These are phyloP conservation scores for Hymenotorrendiella dingleyae DNA, from an alignment of 2,329 filamentous ascomycete genomes.

Conservation along the genomic window DNA sequence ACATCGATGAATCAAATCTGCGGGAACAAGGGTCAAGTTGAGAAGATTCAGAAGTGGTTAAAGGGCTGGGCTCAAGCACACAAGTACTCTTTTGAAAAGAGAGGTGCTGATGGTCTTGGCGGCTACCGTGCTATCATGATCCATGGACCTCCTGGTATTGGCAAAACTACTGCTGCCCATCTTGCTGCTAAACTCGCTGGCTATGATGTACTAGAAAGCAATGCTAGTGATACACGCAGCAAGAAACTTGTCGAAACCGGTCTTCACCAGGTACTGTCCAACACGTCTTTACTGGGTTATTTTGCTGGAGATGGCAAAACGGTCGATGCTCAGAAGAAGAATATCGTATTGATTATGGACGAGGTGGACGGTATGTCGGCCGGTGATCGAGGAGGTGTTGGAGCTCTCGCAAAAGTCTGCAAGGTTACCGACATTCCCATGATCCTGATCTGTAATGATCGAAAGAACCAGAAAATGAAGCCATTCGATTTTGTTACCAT, in stretches of 20 bases:
- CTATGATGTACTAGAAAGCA: conserved; percentile 89
- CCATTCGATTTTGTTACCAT: conserved; percentile 84
- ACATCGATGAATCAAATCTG: conserved; percentile 82
- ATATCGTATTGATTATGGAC: conserved; percentile 95
- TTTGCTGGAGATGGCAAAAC: conserved; percentile 80
- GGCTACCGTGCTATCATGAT: conserved; percentile 86
- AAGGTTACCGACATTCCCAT: conserved; percentile 92
- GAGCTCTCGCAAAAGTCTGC: conserved; percentile 87
- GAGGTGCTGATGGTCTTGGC: conserved; percentile 79
- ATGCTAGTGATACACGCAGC: conserved; percentile 91
- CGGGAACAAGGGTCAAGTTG: conserved; percentile 85
- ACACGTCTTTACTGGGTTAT: conserved; percentile 85
- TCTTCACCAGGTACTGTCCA: conserved; percentile 85
- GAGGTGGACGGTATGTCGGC: conserved; percentile 99
- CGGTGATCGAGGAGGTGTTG: conserved; percentile 91
- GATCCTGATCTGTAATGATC: conserved; percentile 97
- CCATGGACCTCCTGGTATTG: conserved; percentile 90
- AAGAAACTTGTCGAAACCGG: conserved; percentile 91
- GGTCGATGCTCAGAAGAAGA: conserved; percentile 78
- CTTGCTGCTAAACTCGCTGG: conserved; percentile 88
- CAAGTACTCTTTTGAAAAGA: conserved; percentile 74
- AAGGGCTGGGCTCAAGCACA: conserved; percentile 73
- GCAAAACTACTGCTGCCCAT: conserved; percentile 95
- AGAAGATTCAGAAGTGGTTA: conserved; percentile 86
- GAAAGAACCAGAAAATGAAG: conserved; percentile 92